phyloP scores from a whole-genome alignment of 2,329 filamentous ascomycete genomes.

The Penicillium psychrosexuale region DNA sequence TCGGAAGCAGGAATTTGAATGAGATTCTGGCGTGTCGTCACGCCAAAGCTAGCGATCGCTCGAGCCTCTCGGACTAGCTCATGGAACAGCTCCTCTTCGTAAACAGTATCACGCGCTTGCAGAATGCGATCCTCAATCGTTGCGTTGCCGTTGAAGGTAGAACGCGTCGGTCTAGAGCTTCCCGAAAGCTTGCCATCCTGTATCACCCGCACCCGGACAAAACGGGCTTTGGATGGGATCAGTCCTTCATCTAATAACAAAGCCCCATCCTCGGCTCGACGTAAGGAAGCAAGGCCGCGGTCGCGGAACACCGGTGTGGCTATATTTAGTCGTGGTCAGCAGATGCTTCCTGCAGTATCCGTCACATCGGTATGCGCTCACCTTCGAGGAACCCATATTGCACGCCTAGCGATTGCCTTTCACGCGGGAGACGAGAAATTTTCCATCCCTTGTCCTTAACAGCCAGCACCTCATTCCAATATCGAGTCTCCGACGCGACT shows the following conservation, averaged over 20 bases:
- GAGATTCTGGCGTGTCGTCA: constrained; percentile 60
- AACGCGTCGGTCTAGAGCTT: constrained; percentile 37
- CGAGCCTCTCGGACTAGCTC: constrained; percentile 83
- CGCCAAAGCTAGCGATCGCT: constrained; percentile 65
- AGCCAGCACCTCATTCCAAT: constrained; percentile 82
- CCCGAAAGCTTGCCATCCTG: constrained; percentile 59
- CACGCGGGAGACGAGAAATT: constrained; percentile 70
- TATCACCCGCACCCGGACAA: constrained; percentile 66
- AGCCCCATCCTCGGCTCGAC: constrained; percentile 69
- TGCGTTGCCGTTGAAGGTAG: constrained; percentile 19
- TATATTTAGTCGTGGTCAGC: constrained; percentile 33
- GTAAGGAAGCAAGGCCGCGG: constrained; percentile 76
- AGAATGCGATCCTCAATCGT: constrained; percentile 38
- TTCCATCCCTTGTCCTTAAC: constrained; percentile 85
- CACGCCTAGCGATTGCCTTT: constrained; percentile 73
- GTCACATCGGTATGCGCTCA: constrained; percentile 28
- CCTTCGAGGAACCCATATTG: constrained; percentile 84
- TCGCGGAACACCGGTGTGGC: constrained; percentile 58
- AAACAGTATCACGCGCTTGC: constrained; percentile 50
- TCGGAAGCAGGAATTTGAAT: constrained; percentile 57
- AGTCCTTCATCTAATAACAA: constrained; percentile 68
- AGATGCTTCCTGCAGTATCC: constrained; percentile 1
- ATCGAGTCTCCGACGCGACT: constrained; percentile 74
- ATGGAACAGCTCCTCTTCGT: constrained; percentile 76
- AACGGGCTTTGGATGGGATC: constrained; percentile 51